Conservation (phyloP, 1,284 basidiomycete genomes). For the Boletus semigastroideus region DNA sequence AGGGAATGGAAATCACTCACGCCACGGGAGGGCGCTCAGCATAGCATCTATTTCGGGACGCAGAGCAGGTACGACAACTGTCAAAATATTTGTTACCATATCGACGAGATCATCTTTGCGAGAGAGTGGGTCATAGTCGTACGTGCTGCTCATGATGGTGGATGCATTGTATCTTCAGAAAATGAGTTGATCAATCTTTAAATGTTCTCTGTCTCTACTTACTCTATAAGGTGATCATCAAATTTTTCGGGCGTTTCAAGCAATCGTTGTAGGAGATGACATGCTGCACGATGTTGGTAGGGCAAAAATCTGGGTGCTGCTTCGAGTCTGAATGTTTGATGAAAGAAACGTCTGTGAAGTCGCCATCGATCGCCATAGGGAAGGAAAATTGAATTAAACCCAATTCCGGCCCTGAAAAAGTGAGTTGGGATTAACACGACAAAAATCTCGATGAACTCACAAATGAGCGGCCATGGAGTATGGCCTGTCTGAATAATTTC, state of each 20-base stretch:
- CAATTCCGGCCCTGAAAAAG: too few species aligned
- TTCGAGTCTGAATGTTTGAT: too few species aligned
- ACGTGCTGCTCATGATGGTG: neutral
- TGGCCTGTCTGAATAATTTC: neutral
- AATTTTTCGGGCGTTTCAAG: slow-evolving; percentile 27
- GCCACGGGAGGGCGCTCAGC: neutral
- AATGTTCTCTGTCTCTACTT: neutral
- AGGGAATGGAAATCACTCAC: neutral
- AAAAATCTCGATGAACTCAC: neutral
- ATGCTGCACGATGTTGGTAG: slow-evolving; percentile 5
- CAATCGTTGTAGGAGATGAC: slow-evolving; percentile 20
- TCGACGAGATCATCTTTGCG: neutral
- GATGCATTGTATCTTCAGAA: neutral
- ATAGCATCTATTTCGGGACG: neutral
- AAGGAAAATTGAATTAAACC: too few species aligned
- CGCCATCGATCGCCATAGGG: too few species aligned
- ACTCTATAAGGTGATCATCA: neutral
- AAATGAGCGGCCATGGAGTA: neutral
- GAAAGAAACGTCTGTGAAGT: too few species aligned
- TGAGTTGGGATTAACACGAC: too few species aligned
- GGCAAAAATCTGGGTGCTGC: slow-evolving; percentile 24
- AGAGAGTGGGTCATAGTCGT: neutral
- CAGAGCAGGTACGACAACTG: neutral
- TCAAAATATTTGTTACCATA: neutral
- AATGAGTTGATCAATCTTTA: neutral